A percentile compares a stretch with the other conserved stretches of the same genome.
Evolutionary conservation across 129 eudicot species (phyloP).

Genomic region (Chrysanthemum makinoi): DNA sequence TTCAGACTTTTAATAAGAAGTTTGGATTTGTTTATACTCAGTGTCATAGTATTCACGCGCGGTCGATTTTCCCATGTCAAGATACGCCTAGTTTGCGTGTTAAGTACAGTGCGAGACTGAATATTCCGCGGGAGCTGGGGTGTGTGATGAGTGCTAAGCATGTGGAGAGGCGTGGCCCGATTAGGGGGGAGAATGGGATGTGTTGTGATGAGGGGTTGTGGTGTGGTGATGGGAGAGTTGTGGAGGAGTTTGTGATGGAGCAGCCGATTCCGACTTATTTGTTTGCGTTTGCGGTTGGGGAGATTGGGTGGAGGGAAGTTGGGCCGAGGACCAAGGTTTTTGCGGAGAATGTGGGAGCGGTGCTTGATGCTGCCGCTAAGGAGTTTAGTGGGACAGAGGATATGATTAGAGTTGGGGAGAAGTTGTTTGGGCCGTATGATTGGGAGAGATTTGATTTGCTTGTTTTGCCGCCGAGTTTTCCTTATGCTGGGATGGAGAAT

Average conservation of each 20-base stretch:
- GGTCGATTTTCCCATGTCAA: constrained; percentile 77
- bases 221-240: constrained; percentile 90
- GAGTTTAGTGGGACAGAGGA: constrained; percentile 94
- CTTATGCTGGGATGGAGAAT: constrained; percentile 98
- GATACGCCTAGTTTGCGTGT: constrained; percentile 81
- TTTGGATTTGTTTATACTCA: constrained; percentile 57
- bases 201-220: constrained; percentile 71
- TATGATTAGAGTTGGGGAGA: constrained; percentile 94
- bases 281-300: constrained; percentile 96
- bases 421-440: constrained; percentile 78
- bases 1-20: constrained; percentile 70
- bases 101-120: constrained; percentile 56
- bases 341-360: constrained; percentile 55
- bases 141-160: constrained; percentile 84
- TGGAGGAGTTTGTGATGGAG: constrained; percentile 95
- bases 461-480: constrained; percentile 97
- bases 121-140: constrained; percentile 55
- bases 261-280: constrained; percentile 88
- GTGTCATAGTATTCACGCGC: constrained; percentile 73
- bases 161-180: constrained; percentile 52
- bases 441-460: constrained; percentile 97
- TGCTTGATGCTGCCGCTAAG: constrained; percentile 79
- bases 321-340: constrained; percentile 92
- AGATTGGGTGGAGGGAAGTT: constrained; percentile 79
- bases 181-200: constrained; percentile 35